phyloP scores from a whole-genome alignment of 768 basidiomycete genomes.

The Dendrothele bispora region DNA sequence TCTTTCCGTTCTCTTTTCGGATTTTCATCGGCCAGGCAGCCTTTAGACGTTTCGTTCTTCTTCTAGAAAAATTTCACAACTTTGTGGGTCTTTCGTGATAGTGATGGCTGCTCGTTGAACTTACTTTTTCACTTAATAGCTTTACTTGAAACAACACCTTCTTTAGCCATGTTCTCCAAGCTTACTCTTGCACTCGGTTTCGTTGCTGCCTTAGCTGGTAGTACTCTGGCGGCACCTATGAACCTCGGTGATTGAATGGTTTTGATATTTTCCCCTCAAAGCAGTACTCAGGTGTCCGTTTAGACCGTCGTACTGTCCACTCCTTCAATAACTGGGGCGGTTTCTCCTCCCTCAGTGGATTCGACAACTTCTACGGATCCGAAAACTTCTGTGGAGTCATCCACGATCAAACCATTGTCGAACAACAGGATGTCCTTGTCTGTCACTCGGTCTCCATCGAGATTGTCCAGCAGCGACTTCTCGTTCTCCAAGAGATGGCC shows the following conservation, averaged over 20 bases:
- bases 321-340: slow-evolving; percentile 38
- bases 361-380: slow-evolving; percentile 47
- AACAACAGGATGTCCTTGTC: slow-evolving; percentile 36
- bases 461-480: slow-evolving; percentile 46
- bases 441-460: slow-evolving; percentile 36
- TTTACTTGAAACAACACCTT: too few relatives aligned
- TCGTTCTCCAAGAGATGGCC: slow-evolving; percentile 45
- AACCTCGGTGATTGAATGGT: slow-evolving; percentile 21
- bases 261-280: too few relatives aligned
- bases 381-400: slow-evolving; percentile 41
- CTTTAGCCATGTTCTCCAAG: slow-evolving; percentile 44
- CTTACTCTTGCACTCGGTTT: slow-evolving; percentile 30
- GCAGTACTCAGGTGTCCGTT: background rate
- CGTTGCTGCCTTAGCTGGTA: slow-evolving; percentile 29
- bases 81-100: too few relatives aligned
- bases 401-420: slow-evolving; percentile 32
- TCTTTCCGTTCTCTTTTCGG: too few relatives aligned
- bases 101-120: too few relatives aligned
- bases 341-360: slow-evolving; percentile 32
- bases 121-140: too few relatives aligned
- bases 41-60: too few relatives aligned
- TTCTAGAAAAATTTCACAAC: too few relatives aligned
- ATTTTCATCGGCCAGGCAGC: too few relatives aligned
- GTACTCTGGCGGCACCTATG: slow-evolving; percentile 28
- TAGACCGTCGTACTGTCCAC: slow-evolving; percentile 3